Evolutionary conservation across 352 stramenopile species (phyloP).

Genomic region (Phytophthora pisi): DNA sequence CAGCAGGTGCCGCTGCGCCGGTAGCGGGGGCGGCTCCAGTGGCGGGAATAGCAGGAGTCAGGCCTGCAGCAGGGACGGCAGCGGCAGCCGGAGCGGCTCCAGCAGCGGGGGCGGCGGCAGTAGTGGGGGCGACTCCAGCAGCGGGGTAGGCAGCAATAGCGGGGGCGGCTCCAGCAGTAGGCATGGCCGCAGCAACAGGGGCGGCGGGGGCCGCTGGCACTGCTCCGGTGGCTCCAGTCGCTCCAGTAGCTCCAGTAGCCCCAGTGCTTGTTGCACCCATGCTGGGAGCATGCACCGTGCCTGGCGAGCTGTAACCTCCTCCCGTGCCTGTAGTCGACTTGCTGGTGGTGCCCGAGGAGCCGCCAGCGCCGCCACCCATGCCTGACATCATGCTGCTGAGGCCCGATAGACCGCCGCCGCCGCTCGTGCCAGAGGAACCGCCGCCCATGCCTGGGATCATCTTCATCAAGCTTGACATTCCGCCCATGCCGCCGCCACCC

Average conservation of each 20-base stretch:
- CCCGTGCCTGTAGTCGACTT: background rate
- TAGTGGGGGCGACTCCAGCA: no score
- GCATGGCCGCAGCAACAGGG: no score
- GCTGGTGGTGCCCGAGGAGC: background rate
- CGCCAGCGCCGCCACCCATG: background rate
- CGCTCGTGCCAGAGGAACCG: background rate
- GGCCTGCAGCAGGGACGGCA: background rate
- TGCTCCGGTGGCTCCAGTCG: no score
- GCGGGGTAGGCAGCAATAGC: no score
- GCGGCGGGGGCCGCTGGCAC: no score
- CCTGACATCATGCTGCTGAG: constrained; percentile 1
- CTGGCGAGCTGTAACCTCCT: background rate
- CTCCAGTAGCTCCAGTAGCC: constrained; percentile 1
- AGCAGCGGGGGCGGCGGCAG: no score
- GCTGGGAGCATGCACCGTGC: constrained; percentile 3
- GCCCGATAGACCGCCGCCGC: background rate
- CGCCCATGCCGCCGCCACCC: background rate
- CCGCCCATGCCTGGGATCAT: constrained; percentile 4
- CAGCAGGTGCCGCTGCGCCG: background rate
- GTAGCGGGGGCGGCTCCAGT: background rate
- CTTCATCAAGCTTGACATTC: constrained; percentile 1
- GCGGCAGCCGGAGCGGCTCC: no score
- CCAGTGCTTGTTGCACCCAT: background rate
- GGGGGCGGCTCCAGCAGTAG: no score
- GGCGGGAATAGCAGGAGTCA: background rate